Base-by-base conservation (phyloP, 257 asterid genomes). In the Primulina tabacum region DNA sequence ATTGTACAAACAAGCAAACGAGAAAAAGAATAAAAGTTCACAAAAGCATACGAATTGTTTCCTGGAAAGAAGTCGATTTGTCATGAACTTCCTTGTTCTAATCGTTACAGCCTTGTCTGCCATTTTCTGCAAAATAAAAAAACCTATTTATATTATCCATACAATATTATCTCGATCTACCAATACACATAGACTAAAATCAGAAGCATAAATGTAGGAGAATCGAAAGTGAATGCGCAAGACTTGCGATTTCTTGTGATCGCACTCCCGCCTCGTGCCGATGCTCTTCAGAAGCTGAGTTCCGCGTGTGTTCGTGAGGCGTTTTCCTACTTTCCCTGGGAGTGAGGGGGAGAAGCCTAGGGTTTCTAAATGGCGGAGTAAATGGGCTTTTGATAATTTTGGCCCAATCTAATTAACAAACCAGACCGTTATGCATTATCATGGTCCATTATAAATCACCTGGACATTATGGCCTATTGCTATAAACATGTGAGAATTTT, bases 41-140 rank as follows among this genome's bases (percentile, higher is more conserved):
- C 28, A 64, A 4, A 67, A 12, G 26, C 87, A 16, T 72, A 86
- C 87, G 32, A 88, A 88, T 83, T 88, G 95, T 70, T 88, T 88
- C 88, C 95, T 80, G 59, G 91, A 79, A 2, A 88, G 91, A 12
- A 88, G 85, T 37, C 88, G 95, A 35, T 88, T 88, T 5, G 95
- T 88, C 89, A 88, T 85, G 75, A 88, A 88, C 79, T 88, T 88
- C 78, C 95, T 83, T 0, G 88, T 83, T 60, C 95, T 69, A 81
- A 88, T 80, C 0, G 95, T 88, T 4, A 88, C 88, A 9, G 88
- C 88, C 76, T 88, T 88, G 83, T 85, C 91, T 78, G 91, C 84
- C 95, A 88, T 84, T 73, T 75, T 73, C 86, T 81, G 7, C 26
- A 52, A 52, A 52, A 17, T 0, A 16, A 21, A 21, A 21, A n/a